Evolutionary conservation across 305 asterid species (phyloP), one percentile per base, ranked within the genome.

Genomic region (Petunia hybrid): DNA sequence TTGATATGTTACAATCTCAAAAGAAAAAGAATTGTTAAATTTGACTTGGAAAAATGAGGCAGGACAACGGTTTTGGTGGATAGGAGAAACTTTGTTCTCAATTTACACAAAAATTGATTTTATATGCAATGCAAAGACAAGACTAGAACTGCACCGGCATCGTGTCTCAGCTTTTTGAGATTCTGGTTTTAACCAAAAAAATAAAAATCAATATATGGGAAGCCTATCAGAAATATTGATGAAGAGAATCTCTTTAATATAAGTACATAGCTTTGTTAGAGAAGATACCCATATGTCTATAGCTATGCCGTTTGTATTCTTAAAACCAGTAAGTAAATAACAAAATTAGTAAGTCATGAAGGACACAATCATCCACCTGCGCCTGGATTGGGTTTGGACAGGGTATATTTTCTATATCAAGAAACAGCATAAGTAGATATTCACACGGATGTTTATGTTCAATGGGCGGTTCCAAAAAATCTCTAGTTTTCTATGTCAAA

Each of bases 61-160:
- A 71, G 7, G 31, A 57, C 43, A 71, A 31, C 31, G 42, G 12
- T 35, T 70, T 71, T 46, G 42, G 77, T 46, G 10, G 42, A 46
- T 45, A 9, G 77, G 57, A 46, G 42, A 70, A 71, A 16, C 77
- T 31, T 71, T 71, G 22, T 71, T 71, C 77, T 9, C 31, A 31
- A 36, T 69, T 12, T 8, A 8, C 14, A 51, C 4, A 51, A 4
- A 51, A 12, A 51, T 10, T 8, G 8, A 22, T 22, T 22, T 22
- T 22, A 22, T 22, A 22, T 22, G 0, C 31, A 22, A 22, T 22
- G 31, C 31, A 22, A 22, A 22, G 31, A 22, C 31, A 22, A 22
- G 31, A 22, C 31, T 22, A 22, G 31, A 22, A 22, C 31, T 22
- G 31, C 31, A 22, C 31, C 31, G 31, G 31, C 31, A 22, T 22